Base-by-base conservation (phyloP, 352 stramenopile species). In the Phytophthora hibernalis region DNA sequence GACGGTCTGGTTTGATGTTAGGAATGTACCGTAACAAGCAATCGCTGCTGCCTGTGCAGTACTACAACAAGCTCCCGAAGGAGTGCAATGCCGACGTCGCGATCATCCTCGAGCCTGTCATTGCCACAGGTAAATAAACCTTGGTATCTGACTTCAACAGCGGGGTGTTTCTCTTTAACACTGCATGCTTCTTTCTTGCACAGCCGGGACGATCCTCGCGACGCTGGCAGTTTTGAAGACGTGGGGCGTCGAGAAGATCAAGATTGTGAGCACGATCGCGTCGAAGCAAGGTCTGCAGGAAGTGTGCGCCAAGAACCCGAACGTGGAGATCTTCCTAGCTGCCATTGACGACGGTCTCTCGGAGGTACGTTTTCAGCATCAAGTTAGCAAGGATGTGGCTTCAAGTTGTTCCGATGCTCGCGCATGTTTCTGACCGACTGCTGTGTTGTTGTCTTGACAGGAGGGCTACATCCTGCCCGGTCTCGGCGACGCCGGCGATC, bases 1-100 rank as follows among this genome's bases (percentile, higher is more conserved):
- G 22, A 72, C n/a, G 8, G 26, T 26, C 8, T 45, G 15, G 2
- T 42, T 11, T 37, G 6, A 30, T 9, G 20, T 0, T 40, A 93
- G 86, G 86, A 47, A 95, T 95, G 85, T 97, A 97, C 74, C 87
- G 89, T 54, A 92, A 93, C 74, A 97, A 98, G 57, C 81, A 94
- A 47, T 94, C 84, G 44, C 77, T 98, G 9, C 66, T 98, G 26
- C 97, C 97, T 3, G 95, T 99, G n/a, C 94, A 99, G 68, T 99
- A 99, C 85, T 99, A 99, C 83, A 99, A 99, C 87, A 97, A 98
- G 65, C 80, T 99, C 3, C 97, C 97, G 2, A 97, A 98, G 57
- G 83, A 97, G 65, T 97, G 95, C 76, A 83, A 92, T 37, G 76
- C 84, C 15, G 92, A 98, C 55, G 89, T 97, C 33, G 97, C 97